Conservation (phyloP, 176 grass and related monocot genomes). For the Typha latifolia region DNA sequence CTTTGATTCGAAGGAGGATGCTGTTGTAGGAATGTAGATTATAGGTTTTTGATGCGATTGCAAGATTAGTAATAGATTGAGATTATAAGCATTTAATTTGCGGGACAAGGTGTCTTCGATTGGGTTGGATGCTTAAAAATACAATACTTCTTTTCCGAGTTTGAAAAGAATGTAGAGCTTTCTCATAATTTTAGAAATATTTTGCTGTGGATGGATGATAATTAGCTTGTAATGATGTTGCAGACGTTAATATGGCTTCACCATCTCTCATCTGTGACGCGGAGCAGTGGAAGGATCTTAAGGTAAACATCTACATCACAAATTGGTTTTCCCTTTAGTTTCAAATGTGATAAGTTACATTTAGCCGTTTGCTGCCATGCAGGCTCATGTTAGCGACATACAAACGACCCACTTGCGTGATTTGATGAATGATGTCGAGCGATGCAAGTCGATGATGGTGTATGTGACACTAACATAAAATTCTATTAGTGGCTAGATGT, state of each 20-base stretch:
- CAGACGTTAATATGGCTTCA: slow-evolving; percentile 44
- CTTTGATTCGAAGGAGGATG: too few relatives aligned
- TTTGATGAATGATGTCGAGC: slow-evolving; percentile 69
- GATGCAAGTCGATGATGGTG: slow-evolving; percentile 83
- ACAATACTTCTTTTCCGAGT: too few relatives aligned
- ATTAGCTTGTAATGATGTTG: not conserved
- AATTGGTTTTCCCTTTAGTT: not conserved
- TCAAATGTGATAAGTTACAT: slow-evolving; percentile 8
- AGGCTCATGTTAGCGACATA: slow-evolving; percentile 59
- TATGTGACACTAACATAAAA: slow-evolving; percentile 26
- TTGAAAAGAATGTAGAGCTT: too few relatives aligned
- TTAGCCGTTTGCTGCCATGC: slow-evolving; percentile 8
- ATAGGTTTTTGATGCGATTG: too few relatives aligned
- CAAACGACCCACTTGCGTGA: slow-evolving; percentile 70
- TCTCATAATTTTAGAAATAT: not conserved
- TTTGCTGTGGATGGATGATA: not conserved
- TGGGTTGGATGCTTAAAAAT: too few relatives aligned
- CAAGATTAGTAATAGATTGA: too few relatives aligned
- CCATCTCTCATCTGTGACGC: slow-evolving; percentile 56
- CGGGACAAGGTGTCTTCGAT: too few relatives aligned
- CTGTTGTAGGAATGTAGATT: too few relatives aligned
- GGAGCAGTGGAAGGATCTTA: slow-evolving; percentile 68
- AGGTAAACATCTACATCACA: slow-evolving; percentile 21
- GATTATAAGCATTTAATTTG: too few relatives aligned
- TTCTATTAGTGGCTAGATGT: not conserved